Percentiles rank a stretch among this genome's conserved stretches.
Evolutionary conservation across 345 rosid species (phyloP).

Genomic region (Iberis pinnata): DNA sequence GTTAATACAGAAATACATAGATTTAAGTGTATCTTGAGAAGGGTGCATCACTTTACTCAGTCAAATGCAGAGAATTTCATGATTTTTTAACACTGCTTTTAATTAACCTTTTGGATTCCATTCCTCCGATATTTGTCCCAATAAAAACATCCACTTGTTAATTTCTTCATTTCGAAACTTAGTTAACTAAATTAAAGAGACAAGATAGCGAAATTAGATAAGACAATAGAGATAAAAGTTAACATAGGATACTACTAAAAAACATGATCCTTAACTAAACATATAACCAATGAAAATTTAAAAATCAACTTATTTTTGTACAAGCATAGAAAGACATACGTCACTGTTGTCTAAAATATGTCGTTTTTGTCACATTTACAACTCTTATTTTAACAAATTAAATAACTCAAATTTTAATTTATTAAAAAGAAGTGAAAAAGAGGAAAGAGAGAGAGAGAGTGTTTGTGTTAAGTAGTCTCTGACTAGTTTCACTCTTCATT

Average conservation of each 20-base stretch:
- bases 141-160: constrained; percentile 13
- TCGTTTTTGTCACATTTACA: constrained; percentile 27
- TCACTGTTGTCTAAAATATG: constrained; percentile 14
- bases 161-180: not conserved
- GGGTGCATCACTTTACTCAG: constrained; percentile 21
- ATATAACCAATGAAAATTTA: constrained; percentile 2
- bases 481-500: not conserved
- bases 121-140: not conserved
- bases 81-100: constrained; percentile 7
- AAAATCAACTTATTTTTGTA: constrained; percentile 4
- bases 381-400: not conserved
- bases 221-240: not conserved
- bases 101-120: constrained; percentile 10
- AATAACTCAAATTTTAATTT: constrained; percentile 1
- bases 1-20: not conserved
- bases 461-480: constrained; percentile 19
- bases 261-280: not conserved
- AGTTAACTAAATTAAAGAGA: not conserved
- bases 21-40: constrained; percentile 21
- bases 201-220: constrained; percentile 1
- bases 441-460: not conserved
- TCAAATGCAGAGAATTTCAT: constrained; percentile 22
- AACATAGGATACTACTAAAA: constrained; percentile 15
- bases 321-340: constrained; percentile 17
- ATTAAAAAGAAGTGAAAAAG: not conserved